Evolutionary conservation across 2,329 filamentous ascomycete genomes (phyloP).

Genomic region (Hypoxylon sp.): DNA sequence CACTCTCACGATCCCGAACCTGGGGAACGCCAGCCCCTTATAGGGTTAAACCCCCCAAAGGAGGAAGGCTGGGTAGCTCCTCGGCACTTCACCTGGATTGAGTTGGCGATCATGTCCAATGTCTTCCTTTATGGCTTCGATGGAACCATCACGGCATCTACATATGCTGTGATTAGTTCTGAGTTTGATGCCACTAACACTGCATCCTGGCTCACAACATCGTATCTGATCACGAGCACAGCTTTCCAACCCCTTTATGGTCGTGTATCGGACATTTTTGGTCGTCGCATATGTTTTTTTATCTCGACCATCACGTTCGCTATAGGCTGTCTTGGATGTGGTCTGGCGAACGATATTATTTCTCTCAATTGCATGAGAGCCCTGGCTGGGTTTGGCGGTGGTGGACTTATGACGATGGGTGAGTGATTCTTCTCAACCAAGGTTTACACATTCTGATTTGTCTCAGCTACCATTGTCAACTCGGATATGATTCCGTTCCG

Average conservation of each 20-base stretch:
- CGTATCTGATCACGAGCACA: slow-evolving; percentile 79
- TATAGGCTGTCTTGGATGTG: slow-evolving; percentile 75
- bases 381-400: slow-evolving; percentile 77
- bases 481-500: slow-evolving; percentile 74
- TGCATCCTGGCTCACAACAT: slow-evolving; percentile 81
- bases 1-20: slow-evolving; percentile 12
- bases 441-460: slow-evolving; percentile 43
- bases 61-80: slow-evolving; percentile 63
- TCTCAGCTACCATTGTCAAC: slow-evolving; percentile 69
- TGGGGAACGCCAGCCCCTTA: slow-evolving; percentile 38
- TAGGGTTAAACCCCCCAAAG: slow-evolving; percentile 28
- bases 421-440: slow-evolving; percentile 43
- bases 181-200: slow-evolving; percentile 80
- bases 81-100: slow-evolving; percentile 69
- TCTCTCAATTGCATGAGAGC: slow-evolving; percentile 75
- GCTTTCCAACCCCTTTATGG: slow-evolving; percentile 81
- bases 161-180: slow-evolving; percentile 81
- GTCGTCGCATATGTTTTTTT: slow-evolving; percentile 74
- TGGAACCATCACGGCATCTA: slow-evolving; percentile 80
- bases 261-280: slow-evolving; percentile 78
- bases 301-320: slow-evolving; percentile 74
- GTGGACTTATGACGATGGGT: slow-evolving; percentile 79
- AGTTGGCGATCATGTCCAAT: slow-evolving; percentile 74
- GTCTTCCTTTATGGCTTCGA: slow-evolving; percentile 79
- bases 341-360: slow-evolving; percentile 69